Conservation (phyloP, 2,329 filamentous ascomycete genomes). For the Cladosporium cucumerinum region DNA sequence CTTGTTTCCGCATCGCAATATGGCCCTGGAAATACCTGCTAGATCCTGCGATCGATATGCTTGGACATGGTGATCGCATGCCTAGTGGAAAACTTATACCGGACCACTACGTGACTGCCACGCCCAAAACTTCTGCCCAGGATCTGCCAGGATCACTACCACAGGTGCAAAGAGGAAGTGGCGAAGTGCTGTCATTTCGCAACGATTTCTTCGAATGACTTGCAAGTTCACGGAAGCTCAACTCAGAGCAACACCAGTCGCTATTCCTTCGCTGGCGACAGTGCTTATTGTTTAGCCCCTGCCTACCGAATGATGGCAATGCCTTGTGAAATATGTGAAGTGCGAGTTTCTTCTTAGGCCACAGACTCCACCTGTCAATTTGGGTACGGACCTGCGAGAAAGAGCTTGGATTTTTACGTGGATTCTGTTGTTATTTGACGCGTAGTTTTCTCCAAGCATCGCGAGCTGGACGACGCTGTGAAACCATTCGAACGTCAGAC, state of each 20-base stretch:
- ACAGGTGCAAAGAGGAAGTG: neutral
- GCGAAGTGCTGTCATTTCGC: neutral
- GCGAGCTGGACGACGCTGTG: neutral
- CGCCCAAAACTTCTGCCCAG: neutral
- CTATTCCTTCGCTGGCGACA: neutral
- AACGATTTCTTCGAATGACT: neutral
- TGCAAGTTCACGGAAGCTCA: neutral
- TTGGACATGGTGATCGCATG: neutral
- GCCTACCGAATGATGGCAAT: neutral
- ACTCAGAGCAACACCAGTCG: neutral
- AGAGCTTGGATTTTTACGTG: neutral
- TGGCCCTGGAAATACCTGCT: neutral
- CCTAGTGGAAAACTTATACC: neutral
- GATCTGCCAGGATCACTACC: neutral
- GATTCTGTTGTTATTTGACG: neutral
- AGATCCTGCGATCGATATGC: neutral
- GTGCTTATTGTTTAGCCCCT: neutral
- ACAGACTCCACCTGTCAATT: neutral
- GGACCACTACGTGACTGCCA: neutral
- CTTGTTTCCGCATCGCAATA: neutral
- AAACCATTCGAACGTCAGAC: neutral
- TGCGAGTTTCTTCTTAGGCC: neutral
- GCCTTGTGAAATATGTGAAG: neutral
- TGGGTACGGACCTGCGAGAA: neutral
- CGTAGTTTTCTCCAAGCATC: neutral